A percentile compares a stretch with the other conserved stretches of the same genome.
phyloP scores from a whole-genome alignment of 768 basidiomycete species.

The Russula lepida region DNA sequence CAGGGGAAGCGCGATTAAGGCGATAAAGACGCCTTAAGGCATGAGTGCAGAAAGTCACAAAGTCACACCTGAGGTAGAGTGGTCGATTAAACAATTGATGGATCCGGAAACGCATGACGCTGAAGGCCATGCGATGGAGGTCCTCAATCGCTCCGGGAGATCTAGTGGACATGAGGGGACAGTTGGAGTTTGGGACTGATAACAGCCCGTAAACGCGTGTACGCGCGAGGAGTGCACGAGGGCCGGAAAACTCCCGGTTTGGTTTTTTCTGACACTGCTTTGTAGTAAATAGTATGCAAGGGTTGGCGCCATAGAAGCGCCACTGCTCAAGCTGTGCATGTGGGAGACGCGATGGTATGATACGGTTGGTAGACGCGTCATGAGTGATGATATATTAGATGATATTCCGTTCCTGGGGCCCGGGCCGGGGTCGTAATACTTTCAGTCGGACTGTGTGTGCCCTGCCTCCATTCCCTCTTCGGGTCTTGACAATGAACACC shows the following conservation, averaged over 20 bases:
- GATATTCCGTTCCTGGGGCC: slow-evolving; percentile 2
- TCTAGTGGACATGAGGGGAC: slow-evolving; percentile 11
- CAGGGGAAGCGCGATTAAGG: slow-evolving; percentile 21
- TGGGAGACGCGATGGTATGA: slow-evolving; percentile 2
- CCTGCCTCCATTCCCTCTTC: no score
- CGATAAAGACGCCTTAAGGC: slow-evolving; percentile 20
- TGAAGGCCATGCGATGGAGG: slow-evolving; percentile 11
- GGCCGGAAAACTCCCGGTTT: slow-evolving; percentile 2
- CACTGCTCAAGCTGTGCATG: slow-evolving; percentile 4
- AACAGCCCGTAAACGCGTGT: slow-evolving; percentile 19
- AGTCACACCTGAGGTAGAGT: slow-evolving; percentile 2
- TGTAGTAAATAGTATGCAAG: no score
- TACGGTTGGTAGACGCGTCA: slow-evolving; percentile 3
- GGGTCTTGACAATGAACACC: slow-evolving; percentile 21
- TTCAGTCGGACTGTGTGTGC: slow-evolving; percentile 4
- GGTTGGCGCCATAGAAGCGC: no score
- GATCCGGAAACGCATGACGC: slow-evolving; percentile 13
- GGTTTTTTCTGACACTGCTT: no score
- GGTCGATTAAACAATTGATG: background rate
- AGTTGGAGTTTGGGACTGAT: slow-evolving; percentile 1
- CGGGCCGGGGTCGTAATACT: slow-evolving; percentile 7
- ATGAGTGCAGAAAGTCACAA: slow-evolving; percentile 10
- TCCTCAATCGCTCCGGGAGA: slow-evolving; percentile 19
- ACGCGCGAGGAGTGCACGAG: no score
- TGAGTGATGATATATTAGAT: no score